Conservation (phyloP, 2,329 filamentous ascomycete species). For the Trichophyton simii region DNA sequence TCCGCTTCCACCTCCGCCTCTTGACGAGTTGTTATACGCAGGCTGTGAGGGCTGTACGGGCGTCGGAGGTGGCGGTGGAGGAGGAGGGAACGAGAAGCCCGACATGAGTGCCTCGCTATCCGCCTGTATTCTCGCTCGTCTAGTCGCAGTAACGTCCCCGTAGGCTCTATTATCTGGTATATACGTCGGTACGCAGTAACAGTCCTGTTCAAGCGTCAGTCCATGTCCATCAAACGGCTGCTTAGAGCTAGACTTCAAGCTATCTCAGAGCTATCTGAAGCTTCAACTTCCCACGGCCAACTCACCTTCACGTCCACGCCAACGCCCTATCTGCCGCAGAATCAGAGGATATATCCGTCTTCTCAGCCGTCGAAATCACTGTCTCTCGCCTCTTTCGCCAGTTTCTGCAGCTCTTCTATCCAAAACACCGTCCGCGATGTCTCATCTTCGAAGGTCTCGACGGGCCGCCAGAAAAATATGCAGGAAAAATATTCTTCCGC, state of each 20-base stretch:
- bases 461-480: not conserved
- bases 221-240: no score
- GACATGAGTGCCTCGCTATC: conserved; percentile 23
- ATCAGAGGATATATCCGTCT: no score
- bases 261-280: no score
- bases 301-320: no score
- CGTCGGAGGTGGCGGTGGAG: conserved; percentile 33
- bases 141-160: no score
- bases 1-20: conserved; percentile 21
- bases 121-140: not conserved
- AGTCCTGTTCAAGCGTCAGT: no score
- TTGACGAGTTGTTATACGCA: conserved; percentile 8
- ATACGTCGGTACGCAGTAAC: no score
- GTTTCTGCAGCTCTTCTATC: not conserved
- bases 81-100: conserved; percentile 33
- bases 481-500: not conserved
- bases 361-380: not conserved
- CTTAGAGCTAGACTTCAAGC: no score
- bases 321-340: no score
- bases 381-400: not conserved
- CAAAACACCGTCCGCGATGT: not conserved
- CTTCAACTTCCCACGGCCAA: no score
- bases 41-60: conserved; percentile 18
- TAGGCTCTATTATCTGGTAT: no score
- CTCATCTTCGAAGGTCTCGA: not conserved